A percentile compares a stretch with the other conserved stretches of the same genome.
phyloP scores from a whole-genome alignment of 2,329 filamentous ascomycete genomes.

The Sarocladium strictum region DNA sequence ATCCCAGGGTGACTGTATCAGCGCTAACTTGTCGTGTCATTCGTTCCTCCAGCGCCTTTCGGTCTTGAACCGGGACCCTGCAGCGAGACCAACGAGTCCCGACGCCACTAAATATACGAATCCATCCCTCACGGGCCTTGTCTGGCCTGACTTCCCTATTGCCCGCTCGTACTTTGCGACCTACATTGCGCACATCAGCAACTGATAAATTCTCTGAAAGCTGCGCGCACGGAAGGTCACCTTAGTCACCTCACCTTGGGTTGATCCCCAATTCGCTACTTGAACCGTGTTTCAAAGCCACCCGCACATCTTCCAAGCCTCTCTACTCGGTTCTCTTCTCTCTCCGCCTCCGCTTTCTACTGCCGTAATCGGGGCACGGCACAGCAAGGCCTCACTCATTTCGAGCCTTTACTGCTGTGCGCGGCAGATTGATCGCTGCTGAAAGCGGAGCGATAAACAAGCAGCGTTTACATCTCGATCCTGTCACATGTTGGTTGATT shows the following conservation, averaged over 20 bases:
- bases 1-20: background rate
- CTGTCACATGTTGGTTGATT: background rate
- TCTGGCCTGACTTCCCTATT: background rate
- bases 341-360: background rate
- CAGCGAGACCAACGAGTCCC: background rate
- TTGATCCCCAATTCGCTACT: background rate
- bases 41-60: background rate
- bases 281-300: slow-evolving; percentile 4
- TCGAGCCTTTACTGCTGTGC: background rate
- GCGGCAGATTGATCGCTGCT: background rate
- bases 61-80: slow-evolving; percentile 8
- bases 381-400: background rate
- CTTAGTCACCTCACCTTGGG: background rate
- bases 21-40: slow-evolving; percentile 4
- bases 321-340: background rate
- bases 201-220: background rate
- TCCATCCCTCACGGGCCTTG: background rate
- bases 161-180: background rate
- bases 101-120: slow-evolving; percentile 1
- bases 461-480: background rate
- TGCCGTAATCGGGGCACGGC: background rate
- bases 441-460: background rate
- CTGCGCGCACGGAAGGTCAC: background rate
- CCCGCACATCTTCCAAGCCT: background rate
- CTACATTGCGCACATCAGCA: background rate